Evolutionary conservation across 1,284 basidiomycete genomes (phyloP).

Genomic region (Sanghuangporus sanghuang): DNA sequence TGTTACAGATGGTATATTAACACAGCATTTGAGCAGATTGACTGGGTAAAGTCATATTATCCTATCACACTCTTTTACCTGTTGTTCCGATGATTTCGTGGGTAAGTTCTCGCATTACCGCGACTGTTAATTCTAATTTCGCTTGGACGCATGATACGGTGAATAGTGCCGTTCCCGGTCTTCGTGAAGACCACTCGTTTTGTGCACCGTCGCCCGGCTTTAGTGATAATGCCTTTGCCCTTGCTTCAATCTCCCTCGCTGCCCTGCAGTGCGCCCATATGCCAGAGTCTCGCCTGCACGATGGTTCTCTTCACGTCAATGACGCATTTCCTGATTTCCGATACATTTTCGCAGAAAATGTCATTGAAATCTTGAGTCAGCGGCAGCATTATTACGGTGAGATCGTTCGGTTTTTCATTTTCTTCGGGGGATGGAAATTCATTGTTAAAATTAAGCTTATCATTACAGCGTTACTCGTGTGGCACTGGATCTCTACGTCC

Average conservation of each 20-base stretch:
- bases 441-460: not conserved
- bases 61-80: not conserved
- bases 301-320: constrained; percentile 1
- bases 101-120: not conserved
- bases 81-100: not conserved
- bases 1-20: not conserved
- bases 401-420: not conserved
- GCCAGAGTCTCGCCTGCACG: not conserved
- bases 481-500: not conserved
- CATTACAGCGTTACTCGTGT: not conserved
- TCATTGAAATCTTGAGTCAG: not conserved
- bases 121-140: not conserved
- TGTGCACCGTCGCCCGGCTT: not conserved
- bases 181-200: not conserved
- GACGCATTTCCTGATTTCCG: constrained; percentile 3
- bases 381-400: not conserved
- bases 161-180: not conserved
- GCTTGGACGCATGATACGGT: not conserved
- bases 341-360: not conserved
- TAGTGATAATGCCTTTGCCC: not conserved
- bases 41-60: constrained; percentile 1
- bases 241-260: not conserved
- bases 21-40: not conserved
- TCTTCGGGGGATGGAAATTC: not conserved
- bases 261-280: not conserved